These are phyloP conservation scores for Leucogyrophana mollusca DNA, from an alignment of 768 basidiomycete genomes.

Conservation along the genomic window DNA sequence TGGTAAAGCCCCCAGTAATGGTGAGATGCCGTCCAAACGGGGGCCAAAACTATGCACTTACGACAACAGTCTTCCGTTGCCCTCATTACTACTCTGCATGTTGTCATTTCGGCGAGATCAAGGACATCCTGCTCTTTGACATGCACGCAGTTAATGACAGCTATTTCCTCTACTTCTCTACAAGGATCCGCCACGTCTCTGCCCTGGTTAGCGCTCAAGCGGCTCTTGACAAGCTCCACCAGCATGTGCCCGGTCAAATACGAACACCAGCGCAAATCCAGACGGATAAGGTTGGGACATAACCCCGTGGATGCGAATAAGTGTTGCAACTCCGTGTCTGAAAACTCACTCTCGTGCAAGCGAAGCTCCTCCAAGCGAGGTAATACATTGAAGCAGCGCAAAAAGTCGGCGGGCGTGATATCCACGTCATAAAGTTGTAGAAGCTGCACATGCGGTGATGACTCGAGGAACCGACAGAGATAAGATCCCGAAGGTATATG, in stretches of 20 bases:
- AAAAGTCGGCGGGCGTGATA: constrained; percentile 37
- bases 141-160: constrained; percentile 56
- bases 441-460: constrained; percentile 33
- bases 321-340: constrained; percentile 40
- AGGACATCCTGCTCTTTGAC: constrained; percentile 55
- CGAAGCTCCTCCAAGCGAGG: constrained; percentile 45
- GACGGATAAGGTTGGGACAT: constrained; percentile 45
- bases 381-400: constrained; percentile 33
- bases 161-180: constrained; percentile 41
- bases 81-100: constrained; percentile 45
- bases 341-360: constrained; percentile 58
- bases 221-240: constrained; percentile 46
- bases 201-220: constrained; percentile 17
- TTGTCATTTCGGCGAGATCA: constrained; percentile 43
- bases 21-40: constrained; percentile 1
- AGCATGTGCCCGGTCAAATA: constrained; percentile 50
- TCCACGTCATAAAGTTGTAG: constrained; percentile 53
- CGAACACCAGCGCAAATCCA: constrained; percentile 63
- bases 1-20: constrained; percentile 17
- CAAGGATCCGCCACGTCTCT: background rate
- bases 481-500: constrained; percentile 29
- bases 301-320: constrained; percentile 38
- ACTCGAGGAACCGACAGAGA: constrained; percentile 24
- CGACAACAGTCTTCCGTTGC: constrained; percentile 50
- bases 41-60: constrained; percentile 42